These are phyloP conservation scores for Psidium guajava DNA, from an alignment of 345 rosid genomes.

Conservation along the genomic window DNA sequence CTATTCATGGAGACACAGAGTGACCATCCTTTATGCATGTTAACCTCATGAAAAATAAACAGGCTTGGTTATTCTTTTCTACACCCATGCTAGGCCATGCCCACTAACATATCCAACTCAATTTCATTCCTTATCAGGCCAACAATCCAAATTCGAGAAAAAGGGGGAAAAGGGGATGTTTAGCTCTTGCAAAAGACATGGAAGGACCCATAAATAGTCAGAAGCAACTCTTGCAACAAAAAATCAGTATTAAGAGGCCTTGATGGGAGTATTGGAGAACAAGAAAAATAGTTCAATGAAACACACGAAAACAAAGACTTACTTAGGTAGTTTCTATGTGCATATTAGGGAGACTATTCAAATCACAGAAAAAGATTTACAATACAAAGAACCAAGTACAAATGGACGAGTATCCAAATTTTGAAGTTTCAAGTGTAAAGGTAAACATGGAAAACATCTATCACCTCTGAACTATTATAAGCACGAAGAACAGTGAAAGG, in stretches of 20 bases:
- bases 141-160: not conserved
- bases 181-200: not conserved
- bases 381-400: not conserved
- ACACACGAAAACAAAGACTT: not conserved
- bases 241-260: not conserved
- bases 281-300: not conserved
- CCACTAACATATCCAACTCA: not conserved
- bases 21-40: not conserved
- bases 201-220: not conserved
- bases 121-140: not conserved
- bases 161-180: not conserved
- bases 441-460: not conserved
- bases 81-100: not conserved
- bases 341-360: not conserved
- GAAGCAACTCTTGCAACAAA: not conserved
- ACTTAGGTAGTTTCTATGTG: not conserved
- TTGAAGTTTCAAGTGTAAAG: not conserved
- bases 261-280: not conserved
- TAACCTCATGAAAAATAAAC: not conserved
- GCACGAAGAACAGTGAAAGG: slow-evolving; percentile 91
- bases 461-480: slow-evolving; percentile 80
- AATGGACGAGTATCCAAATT: not conserved
- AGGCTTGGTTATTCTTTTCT: not conserved
- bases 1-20: not conserved
- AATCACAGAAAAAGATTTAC: not conserved